phyloP scores from a whole-genome alignment of 75 land plant species.

The Cryptomeria japonica region DNA sequence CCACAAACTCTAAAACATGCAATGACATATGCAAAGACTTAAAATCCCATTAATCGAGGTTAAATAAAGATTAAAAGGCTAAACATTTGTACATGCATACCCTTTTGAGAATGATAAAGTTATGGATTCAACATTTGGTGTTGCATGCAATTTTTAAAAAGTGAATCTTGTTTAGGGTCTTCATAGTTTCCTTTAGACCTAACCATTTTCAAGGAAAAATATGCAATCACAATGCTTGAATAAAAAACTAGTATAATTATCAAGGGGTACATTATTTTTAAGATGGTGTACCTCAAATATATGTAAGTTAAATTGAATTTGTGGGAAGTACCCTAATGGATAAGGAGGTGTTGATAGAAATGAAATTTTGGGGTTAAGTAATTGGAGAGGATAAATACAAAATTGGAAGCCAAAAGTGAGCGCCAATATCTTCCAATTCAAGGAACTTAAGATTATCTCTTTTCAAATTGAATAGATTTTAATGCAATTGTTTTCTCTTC shows the following conservation, averaged over 20 bases:
- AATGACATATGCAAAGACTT: not conserved
- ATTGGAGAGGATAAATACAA: no score
- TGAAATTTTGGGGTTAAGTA: no score
- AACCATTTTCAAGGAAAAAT: constrained; percentile 50
- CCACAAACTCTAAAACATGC: not conserved
- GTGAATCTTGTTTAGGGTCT: not conserved
- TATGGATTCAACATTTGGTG: not conserved
- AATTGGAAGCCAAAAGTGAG: no score
- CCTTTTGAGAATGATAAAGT: not conserved
- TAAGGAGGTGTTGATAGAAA: no score
- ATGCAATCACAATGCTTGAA: constrained; percentile 61
- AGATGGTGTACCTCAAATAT: no score
- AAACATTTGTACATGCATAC: not conserved
- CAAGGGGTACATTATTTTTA: constrained; percentile 58
- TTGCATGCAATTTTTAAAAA: not conserved
- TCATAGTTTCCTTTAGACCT: constrained; percentile 11
- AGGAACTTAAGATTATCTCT: no score
- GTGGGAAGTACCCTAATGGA: no score
- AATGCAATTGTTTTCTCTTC: no score
- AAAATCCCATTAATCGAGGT: not conserved
- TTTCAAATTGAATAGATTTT: no score
- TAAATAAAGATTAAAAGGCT: not conserved
- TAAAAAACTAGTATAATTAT: constrained; percentile 58
- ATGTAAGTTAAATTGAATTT: no score
- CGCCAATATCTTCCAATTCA: no score